Evolutionary conservation across 306 rosid genomes (phyloP).

Genomic region (Coriaria nepalensis): DNA sequence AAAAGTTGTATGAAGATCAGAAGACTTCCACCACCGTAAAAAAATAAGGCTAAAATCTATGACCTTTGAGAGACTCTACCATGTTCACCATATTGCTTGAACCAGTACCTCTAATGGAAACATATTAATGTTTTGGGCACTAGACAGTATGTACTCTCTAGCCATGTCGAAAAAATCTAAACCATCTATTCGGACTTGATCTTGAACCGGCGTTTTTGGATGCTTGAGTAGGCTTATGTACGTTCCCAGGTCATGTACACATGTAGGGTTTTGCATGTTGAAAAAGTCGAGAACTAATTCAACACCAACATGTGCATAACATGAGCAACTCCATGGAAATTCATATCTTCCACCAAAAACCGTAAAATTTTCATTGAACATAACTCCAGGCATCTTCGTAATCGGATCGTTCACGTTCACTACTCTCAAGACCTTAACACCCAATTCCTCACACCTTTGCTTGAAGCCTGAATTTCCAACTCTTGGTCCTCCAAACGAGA

Average conservation of each 20-base stretch:
- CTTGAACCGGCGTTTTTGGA: conserved; percentile 16
- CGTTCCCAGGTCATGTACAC: conserved; percentile 75
- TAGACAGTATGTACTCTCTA: conserved; percentile 15
- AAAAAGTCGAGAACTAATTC: conserved; percentile 67
- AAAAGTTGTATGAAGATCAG: too few relatives aligned
- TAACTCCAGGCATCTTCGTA: conserved; percentile 73
- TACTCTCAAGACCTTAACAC: conserved; percentile 62
- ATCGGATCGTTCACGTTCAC: conserved; percentile 75
- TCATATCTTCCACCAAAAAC: conserved; percentile 47
- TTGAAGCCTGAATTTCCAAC: conserved; percentile 73
- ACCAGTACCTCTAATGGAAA: conserved; percentile 16
- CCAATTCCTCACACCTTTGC: conserved; percentile 60
- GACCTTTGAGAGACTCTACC: conserved; percentile 18
- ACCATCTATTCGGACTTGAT: conserved; percentile 4
- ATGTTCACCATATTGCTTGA: conserved; percentile 8
- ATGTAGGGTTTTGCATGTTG: conserved; percentile 71
- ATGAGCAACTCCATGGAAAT: conserved; percentile 58
- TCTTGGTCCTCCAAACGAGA: conserved; percentile 83
- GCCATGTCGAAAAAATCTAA: conserved; percentile 26
- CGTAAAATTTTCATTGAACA: conserved; percentile 78
- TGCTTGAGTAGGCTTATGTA: conserved; percentile 40
- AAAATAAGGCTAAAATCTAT: not conserved
- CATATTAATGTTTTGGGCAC: conserved; percentile 22
- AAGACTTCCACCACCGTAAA: too few relatives aligned
- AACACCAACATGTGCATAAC: conserved; percentile 86